phyloP scores from a whole-genome alignment of 495 filamentous ascomycete species.

The Barbatosphaeria neglecta region DNA sequence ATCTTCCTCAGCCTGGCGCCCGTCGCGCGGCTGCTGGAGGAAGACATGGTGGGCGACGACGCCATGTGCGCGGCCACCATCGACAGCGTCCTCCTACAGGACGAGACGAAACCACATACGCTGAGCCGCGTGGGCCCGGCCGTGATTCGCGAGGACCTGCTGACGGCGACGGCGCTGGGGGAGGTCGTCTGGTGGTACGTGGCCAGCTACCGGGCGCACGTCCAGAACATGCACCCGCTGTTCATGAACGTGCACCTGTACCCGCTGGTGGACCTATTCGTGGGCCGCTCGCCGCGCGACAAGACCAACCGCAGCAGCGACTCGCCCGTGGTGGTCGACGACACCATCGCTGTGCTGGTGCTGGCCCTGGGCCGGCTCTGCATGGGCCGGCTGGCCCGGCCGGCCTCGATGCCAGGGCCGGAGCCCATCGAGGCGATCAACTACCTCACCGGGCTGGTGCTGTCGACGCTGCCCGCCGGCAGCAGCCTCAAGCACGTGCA shows the following conservation, averaged over 20 bases:
- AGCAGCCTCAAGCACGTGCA: background rate
- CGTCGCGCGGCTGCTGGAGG: background rate
- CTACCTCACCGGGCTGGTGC: background rate
- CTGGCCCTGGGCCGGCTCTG: background rate
- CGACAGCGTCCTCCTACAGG: background rate
- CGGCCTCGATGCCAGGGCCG: background rate
- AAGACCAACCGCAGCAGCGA: background rate
- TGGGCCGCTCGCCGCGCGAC: background rate
- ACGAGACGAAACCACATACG: background rate
- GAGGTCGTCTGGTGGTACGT: background rate
- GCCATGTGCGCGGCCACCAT: background rate
- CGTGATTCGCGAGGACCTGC: background rate
- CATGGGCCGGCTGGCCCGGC: background rate
- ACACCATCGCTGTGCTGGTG: background rate
- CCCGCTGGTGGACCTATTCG: background rate
- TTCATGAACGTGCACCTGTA: background rate
- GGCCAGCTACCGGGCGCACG: background rate
- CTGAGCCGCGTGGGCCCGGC: background rate
- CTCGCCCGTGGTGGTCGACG: background rate
- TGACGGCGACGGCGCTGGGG: background rate
- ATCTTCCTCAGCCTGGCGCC: background rate
- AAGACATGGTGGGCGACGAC: background rate
- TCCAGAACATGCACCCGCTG: background rate
- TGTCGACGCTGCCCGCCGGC: background rate
- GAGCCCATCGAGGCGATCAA: background rate